Conservation (phyloP, 208 protist genomes). For the Crithidia bombi region DNA sequence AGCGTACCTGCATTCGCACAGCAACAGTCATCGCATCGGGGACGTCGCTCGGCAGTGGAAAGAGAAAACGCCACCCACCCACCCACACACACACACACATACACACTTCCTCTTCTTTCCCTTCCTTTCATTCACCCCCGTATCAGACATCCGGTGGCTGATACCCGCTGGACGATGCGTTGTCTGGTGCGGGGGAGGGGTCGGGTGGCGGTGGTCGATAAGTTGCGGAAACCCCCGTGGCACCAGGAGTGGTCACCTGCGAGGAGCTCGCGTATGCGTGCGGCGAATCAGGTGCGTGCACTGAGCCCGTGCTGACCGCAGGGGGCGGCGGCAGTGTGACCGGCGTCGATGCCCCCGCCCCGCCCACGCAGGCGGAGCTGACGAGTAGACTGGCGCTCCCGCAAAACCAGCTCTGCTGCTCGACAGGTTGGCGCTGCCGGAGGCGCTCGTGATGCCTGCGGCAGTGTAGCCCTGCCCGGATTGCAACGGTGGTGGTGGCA, state of each 20-base stretch:
- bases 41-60: no score
- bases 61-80: no score
- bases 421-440: background rate
- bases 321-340: background rate
- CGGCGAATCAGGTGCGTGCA: background rate
- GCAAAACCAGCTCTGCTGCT: background rate
- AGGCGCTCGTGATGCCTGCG: background rate
- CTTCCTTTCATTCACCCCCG: background rate
- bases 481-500: background rate
- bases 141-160: constrained; percentile 21
- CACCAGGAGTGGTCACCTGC: background rate
- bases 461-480: background rate
- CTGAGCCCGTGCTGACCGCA: background rate
- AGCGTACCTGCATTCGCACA: no score
- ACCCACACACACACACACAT: background rate
- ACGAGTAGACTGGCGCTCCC: no score
- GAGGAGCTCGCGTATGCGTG: background rate
- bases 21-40: no score
- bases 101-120: background rate
- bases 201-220: constrained; percentile 18
- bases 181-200: background rate
- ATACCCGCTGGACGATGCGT: constrained; percentile 2
- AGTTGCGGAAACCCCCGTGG: background rate
- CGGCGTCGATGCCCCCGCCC: background rate
- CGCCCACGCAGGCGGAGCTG: background rate